Evolutionary conservation across 805 yeast species (phyloP), one percentile per base, ranked within the genome.

Genomic region (Pichia manshurica): DNA sequence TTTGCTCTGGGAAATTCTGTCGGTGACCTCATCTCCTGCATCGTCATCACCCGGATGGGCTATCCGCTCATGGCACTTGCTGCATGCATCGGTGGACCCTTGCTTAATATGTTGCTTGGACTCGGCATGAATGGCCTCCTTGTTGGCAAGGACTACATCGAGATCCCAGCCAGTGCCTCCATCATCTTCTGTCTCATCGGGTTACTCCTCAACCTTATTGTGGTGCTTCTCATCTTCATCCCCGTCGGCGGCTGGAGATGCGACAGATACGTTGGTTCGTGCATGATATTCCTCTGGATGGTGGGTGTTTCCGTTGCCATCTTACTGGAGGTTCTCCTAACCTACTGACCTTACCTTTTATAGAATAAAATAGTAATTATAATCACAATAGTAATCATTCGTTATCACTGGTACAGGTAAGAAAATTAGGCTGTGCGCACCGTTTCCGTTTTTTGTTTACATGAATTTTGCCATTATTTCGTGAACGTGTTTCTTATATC

Each of bases 11-110:
- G 99, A 4, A 93, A 91, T 63, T 90, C 96, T 1, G 68, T 86
- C 6, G 97, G 98, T 5, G 99, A 91, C 60, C 68, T 90, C 41
- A 81, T 90, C 1, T 84, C 96, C 0, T 88, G 91, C 56, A 63
- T 84, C 32, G 84, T 95, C 0, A 78, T 91, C 22, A 89, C 96
- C 0, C 70, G 70, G 48, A 76, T 87, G 73, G 96, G 96, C 0
- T 81, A 79, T 67, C 87, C 96, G 0, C 73, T 84, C 40, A 85
- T 91, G 85, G 97, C 97, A 0, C 70, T 93, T n/a, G 86, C 93
- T 25, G 96, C 97, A 0, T 90, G 98, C 59, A 84, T 90, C 62
- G 98, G 97, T 0, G 88, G 96, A 1, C 98, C 98, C 0, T 66
- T 91, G 48, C 63, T 93, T 37, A 84, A 89, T 45, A 69, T 84